Percentiles rank a stretch among this genome's conserved stretches.
These are phyloP conservation scores for Cladochytrium replicatum DNA, from an alignment of 192 early-diverging fungal species.

Conservation along the genomic window DNA sequence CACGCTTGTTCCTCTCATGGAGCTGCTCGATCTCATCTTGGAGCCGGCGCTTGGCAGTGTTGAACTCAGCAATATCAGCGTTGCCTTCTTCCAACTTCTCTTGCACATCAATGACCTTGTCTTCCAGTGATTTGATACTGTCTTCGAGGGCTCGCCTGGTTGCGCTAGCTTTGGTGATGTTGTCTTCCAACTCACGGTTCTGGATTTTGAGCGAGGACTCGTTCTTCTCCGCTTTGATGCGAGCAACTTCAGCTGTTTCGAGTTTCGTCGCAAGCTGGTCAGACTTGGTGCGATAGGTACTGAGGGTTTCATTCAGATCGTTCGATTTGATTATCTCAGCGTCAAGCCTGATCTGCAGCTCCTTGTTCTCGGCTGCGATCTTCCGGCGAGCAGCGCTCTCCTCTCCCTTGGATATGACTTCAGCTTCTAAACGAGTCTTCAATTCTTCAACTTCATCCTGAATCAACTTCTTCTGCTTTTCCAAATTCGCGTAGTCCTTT, in stretches of 20 bases:
- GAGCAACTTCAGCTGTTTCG: slow-evolving; percentile 58
- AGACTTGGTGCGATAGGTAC: slow-evolving; percentile 41
- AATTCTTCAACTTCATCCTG: slow-evolving; percentile 54
- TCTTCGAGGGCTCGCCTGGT: slow-evolving; percentile 61
- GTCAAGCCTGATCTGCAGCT: slow-evolving; percentile 49
- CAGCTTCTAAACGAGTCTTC: slow-evolving; percentile 49
- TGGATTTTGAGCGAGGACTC: slow-evolving; percentile 58
- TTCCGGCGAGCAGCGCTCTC: slow-evolving; percentile 46
- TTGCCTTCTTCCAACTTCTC: slow-evolving; percentile 67
- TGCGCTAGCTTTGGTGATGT: slow-evolving; percentile 49
- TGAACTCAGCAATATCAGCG: slow-evolving; percentile 58
- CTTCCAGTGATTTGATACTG: slow-evolving; percentile 49
- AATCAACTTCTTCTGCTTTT: slow-evolving; percentile 51
- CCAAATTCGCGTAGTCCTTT: slow-evolving; percentile 55
- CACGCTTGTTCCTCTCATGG: slow-evolving; percentile 60
- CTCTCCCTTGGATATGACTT: slow-evolving; percentile 53
- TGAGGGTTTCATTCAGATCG: slow-evolving; percentile 45
- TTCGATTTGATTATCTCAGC: slow-evolving; percentile 50
- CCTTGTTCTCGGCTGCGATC: slow-evolving; percentile 48
- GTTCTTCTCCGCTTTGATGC: slow-evolving; percentile 65
- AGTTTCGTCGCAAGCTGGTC: slow-evolving; percentile 43
- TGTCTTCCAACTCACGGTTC: slow-evolving; percentile 58
- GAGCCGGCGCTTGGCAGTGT: slow-evolving; percentile 57
- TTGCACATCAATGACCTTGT: slow-evolving; percentile 60
- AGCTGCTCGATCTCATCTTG: slow-evolving; percentile 65